Conservation (phyloP, 208 protist genomes). For the Herpetomonas tarakana region DNA sequence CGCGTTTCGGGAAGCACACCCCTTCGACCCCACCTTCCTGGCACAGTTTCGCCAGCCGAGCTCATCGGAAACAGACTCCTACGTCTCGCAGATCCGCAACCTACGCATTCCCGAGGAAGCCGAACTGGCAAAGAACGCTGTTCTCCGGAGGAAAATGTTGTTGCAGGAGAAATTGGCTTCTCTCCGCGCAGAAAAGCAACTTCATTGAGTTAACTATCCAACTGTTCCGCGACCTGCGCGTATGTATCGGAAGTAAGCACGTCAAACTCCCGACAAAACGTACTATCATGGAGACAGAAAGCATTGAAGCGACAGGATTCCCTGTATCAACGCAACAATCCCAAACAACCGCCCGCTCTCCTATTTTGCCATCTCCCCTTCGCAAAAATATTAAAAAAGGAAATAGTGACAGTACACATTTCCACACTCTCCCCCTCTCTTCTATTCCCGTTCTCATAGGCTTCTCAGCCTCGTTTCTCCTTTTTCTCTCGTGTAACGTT, state of each 20-base stretch:
- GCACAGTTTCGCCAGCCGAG: background rate
- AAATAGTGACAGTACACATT: background rate
- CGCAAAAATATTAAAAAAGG: background rate
- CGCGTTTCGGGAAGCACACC: conserved; percentile 1
- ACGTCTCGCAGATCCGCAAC: conserved; percentile 26
- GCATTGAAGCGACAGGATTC: background rate
- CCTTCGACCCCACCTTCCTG: conserved; percentile 4
- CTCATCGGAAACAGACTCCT: background rate
- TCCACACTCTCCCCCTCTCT: background rate
- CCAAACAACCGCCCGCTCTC: background rate
- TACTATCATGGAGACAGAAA: background rate
- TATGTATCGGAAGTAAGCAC: no score
- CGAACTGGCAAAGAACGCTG: conserved; percentile 30
- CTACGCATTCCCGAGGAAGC: conserved; percentile 48
- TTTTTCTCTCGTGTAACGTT: conserved; percentile 5
- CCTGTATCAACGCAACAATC: background rate
- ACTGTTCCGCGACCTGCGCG: background rate
- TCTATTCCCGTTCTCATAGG: conserved; percentile 8
- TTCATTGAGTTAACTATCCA: background rate
- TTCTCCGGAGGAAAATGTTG: conserved; percentile 32
- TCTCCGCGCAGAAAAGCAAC: background rate
- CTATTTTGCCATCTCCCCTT: background rate
- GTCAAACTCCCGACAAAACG: background rate
- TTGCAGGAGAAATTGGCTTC: conserved; percentile 33
- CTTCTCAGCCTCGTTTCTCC: conserved; percentile 42